Conservation (phyloP, 2,329 filamentous ascomycete genomes). For the Sphaerulina vaccinii region DNA sequence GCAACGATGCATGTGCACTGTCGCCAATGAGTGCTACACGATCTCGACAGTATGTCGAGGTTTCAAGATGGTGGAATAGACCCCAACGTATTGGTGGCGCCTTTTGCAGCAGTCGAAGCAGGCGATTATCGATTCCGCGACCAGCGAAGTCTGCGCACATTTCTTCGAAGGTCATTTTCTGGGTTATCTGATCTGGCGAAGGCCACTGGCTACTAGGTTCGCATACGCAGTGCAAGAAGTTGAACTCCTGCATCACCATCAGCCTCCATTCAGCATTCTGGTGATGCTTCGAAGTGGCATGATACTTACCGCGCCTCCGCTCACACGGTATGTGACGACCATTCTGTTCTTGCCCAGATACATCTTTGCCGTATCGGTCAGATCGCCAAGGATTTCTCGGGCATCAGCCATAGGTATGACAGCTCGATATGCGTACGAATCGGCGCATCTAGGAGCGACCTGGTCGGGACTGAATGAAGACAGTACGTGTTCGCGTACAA, state of each 20-base stretch:
- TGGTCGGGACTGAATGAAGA: slow-evolving; percentile 46
- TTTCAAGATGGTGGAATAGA: slow-evolving; percentile 47
- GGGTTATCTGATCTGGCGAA: background rate
- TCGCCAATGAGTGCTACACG: slow-evolving; percentile 53
- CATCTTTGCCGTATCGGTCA: slow-evolving; percentile 2
- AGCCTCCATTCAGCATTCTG: background rate
- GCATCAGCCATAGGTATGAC: slow-evolving; percentile 56
- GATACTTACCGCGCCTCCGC: slow-evolving; percentile 2
- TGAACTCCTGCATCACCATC: slow-evolving; percentile 1
- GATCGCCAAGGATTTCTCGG: slow-evolving; percentile 23
- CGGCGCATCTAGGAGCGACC: slow-evolving; percentile 52
- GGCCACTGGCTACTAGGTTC: background rate
- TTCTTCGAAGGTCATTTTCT: slow-evolving; percentile 7
- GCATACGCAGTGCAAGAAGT: slow-evolving; percentile 6
- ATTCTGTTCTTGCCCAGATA: slow-evolving; percentile 2
- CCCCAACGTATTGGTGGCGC: slow-evolving; percentile 48
- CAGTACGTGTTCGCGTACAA: slow-evolving; percentile 53
- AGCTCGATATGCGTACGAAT: slow-evolving; percentile 62
- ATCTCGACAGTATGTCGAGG: slow-evolving; percentile 41
- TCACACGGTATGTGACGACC: slow-evolving; percentile 7
- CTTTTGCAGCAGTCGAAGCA: slow-evolving; percentile 22
- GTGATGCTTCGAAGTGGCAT: background rate
- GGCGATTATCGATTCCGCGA: slow-evolving; percentile 6
- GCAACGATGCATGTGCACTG: slow-evolving; percentile 57
- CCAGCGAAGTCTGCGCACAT: slow-evolving; percentile 14